Evolutionary conservation across 495 filamentous ascomycete genomes (phyloP).

Genomic region (Usnea hakonensis): DNA sequence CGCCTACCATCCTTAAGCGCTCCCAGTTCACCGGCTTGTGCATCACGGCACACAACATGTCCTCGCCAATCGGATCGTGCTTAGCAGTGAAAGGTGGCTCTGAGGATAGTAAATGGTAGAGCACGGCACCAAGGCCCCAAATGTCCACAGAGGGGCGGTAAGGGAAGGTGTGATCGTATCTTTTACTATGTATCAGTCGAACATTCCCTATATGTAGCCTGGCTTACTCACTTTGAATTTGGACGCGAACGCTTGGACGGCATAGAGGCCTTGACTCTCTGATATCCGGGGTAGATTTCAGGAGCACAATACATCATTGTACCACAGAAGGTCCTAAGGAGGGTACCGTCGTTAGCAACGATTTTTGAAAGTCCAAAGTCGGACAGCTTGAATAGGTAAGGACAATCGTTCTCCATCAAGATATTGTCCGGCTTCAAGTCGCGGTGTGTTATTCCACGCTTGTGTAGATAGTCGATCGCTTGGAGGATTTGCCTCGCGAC

Average conservation of each 20-base stretch:
- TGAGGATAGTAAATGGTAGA: constrained; percentile 71
- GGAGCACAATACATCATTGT: constrained; percentile 94
- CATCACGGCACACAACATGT: constrained; percentile 46
- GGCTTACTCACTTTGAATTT: constrained; percentile 33
- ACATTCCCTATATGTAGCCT: not conserved
- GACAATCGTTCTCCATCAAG: constrained; percentile 62
- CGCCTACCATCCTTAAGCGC: constrained; percentile 44
- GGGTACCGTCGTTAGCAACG: constrained; percentile 76
- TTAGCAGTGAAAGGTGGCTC: constrained; percentile 77
- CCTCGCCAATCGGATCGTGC: constrained; percentile 38
- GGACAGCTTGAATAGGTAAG: constrained; percentile 77
- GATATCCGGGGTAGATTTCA: constrained; percentile 85
- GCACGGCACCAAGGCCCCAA: constrained; percentile 87
- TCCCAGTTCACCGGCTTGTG: constrained; percentile 54
- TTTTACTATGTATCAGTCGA: constrained; percentile 25
- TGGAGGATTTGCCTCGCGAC: constrained; percentile 72
- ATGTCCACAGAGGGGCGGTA: constrained; percentile 89
- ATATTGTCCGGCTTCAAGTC: constrained; percentile 99
- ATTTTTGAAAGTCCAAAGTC: constrained; percentile 96
- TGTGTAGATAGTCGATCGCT: constrained; percentile 81
- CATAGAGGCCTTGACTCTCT: constrained; percentile 38
- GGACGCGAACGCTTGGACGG: constrained; percentile 45
- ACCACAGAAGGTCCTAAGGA: constrained; percentile 92
- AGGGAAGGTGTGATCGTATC: constrained; percentile 42
- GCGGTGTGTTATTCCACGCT: constrained; percentile 81